Evolutionary conservation across 2,329 filamentous ascomycete genomes (phyloP).

Genomic region (Colletotrichum sp.): DNA sequence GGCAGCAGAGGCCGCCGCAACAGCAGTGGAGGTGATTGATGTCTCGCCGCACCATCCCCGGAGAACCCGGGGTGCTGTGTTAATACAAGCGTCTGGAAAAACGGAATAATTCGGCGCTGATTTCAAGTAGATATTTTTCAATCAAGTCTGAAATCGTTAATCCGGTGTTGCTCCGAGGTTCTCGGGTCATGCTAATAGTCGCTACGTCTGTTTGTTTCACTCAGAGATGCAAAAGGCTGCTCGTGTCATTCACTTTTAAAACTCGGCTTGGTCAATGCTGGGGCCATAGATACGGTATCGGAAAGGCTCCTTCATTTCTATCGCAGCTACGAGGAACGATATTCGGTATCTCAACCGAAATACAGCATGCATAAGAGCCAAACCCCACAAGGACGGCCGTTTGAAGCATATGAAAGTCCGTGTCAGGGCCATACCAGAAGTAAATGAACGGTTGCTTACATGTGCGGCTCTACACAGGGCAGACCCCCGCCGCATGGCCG

Average conservation of each 20-base stretch:
- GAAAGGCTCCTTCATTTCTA: too few species aligned
- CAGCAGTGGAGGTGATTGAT: neutral
- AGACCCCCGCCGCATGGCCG: neutral
- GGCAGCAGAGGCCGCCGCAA: conserved; percentile 11
- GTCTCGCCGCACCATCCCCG: neutral
- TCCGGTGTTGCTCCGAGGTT: neutral
- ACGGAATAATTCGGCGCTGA: neutral
- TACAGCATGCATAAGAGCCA: neutral
- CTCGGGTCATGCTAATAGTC: neutral
- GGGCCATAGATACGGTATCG: too few species aligned
- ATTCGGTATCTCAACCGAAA: neutral
- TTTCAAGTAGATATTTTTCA: conserved; percentile 9
- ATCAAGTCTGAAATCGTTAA: neutral
- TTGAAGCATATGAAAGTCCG: neutral
- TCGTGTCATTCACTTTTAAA: neutral
- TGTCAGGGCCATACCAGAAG: neutral
- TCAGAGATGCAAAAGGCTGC: neutral
- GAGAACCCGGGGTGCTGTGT: neutral
- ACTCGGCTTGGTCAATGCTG: neutral
- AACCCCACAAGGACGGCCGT: neutral
- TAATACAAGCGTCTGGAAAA: neutral
- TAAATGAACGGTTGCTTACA: neutral
- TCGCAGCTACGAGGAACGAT: neutral
- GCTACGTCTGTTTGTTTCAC: neutral
- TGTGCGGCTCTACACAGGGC: neutral